These are phyloP conservation scores for Aspergillus leporis DNA, from an alignment of 495 filamentous ascomycete genomes.

Conservation along the genomic window DNA sequence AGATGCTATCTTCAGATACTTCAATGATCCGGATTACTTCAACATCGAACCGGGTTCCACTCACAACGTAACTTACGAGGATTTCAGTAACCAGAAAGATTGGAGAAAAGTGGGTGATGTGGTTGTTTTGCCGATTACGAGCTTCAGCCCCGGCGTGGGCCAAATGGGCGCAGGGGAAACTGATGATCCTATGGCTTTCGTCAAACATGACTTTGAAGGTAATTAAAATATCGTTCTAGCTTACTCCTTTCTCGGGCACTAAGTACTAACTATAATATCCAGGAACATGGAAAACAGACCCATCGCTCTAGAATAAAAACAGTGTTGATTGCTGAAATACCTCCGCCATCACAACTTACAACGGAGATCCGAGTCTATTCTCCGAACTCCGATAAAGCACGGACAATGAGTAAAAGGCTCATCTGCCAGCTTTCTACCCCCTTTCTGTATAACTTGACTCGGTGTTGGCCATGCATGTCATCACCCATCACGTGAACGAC, in stretches of 20 bases:
- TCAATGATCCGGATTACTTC: conserved; percentile 91
- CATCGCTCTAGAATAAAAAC: conserved; percentile 33
- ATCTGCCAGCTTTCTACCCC: background rate
- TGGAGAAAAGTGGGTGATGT: conserved; percentile 90
- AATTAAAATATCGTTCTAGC: conserved; percentile 21
- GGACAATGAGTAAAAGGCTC: background rate
- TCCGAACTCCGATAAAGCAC: background rate
- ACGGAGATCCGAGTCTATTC: background rate
- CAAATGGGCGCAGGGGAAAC: conserved; percentile 91
- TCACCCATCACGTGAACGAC: background rate
- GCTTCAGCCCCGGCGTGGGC: conserved; percentile 91
- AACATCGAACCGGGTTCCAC: conserved; percentile 66
- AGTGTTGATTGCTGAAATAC: background rate
- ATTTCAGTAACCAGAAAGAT: conserved; percentile 83
- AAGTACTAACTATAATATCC: conserved; percentile 1
- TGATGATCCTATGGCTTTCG: conserved; percentile 96
- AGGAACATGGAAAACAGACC: conserved; percentile 43
- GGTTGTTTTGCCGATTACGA: conserved; percentile 92
- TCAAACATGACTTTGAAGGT: conserved; percentile 98
- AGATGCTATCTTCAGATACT: conserved; percentile 85
- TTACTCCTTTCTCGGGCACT: background rate
- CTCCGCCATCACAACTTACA: background rate
- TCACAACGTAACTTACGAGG: conserved; percentile 76
- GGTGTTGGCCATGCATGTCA: background rate
- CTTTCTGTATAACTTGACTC: background rate